phyloP scores from a whole-genome alignment of 192 early-diverging fungal species.

The Paraglomus occultum region DNA sequence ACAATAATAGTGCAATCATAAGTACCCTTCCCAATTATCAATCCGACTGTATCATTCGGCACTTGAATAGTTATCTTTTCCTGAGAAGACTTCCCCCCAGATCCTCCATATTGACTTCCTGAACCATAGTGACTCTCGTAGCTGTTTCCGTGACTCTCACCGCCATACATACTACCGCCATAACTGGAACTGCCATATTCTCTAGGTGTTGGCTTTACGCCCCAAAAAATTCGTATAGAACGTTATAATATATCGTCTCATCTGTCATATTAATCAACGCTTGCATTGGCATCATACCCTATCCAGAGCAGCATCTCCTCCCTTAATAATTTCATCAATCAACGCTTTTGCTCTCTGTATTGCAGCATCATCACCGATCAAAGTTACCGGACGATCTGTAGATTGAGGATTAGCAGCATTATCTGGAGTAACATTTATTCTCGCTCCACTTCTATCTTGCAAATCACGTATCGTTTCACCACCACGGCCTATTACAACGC shows the following conservation, averaged over 20 bases:
- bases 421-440: constrained; percentile 69
- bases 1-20: not conserved
- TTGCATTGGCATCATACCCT: not conserved
- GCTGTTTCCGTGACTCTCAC: constrained; percentile 7
- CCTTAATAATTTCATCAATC: constrained; percentile 73
- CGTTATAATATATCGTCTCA: not conserved
- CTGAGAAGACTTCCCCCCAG: constrained; percentile 32
- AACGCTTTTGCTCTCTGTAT: constrained; percentile 66
- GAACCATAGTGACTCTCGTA: constrained; percentile 29
- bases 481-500: constrained; percentile 78
- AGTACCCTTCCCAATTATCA: constrained; percentile 51
- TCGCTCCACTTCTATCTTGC: constrained; percentile 63
- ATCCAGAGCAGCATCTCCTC: constrained; percentile 26
- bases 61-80: constrained; percentile 57
- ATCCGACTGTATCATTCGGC: constrained; percentile 53
- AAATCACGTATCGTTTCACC: constrained; percentile 77
- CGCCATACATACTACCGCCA: constrained; percentile 3
- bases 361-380: constrained; percentile 70
- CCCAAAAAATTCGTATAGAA: not conserved
- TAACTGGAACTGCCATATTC: constrained; percentile 21
- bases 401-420: constrained; percentile 38
- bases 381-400: constrained; percentile 53
- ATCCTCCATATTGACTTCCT: constrained; percentile 23
- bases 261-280: not conserved
- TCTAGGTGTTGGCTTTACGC: not conserved